Evolutionary conservation across 2,329 filamentous ascomycete genomes (phyloP), one percentile per base, ranked within the genome.

Genomic region (Trichoderma afroharzianum): DNA sequence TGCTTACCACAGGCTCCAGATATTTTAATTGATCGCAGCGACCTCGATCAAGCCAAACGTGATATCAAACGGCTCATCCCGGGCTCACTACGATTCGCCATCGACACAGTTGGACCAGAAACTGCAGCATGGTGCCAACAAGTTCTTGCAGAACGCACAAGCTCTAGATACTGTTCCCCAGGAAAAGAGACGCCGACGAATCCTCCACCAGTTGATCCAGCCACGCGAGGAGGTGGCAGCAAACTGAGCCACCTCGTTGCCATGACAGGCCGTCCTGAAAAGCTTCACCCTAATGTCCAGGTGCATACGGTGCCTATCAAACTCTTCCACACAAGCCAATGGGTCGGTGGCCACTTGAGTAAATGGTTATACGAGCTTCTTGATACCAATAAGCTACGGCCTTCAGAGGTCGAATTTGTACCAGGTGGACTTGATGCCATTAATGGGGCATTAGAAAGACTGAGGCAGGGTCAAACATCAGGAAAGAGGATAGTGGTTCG

Each of bases 351-450:
- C 3, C 55, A 71, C 32, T 12, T 71, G 39, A 71, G 70, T 26
- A 68, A 71, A 15, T 71, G 70, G 70, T 43, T 71, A 2, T 69
- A 71, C 6, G 70, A 71, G 30, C 43, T 71, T 2, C 70, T 71
- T 18, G 53, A 71, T 33, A 62, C 47, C 15, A 24, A 53, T 11
- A 63, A 36, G 39, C 14, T 71, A 12, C 64, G 39, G 3, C 63
- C 64, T 14, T 64, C 70, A 2, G 64, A 61, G 12, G 64, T 69
- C 3, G 63, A 69, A 18, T 58, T 59, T 12, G 30, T 71, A 18
- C 28, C 63, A 4, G 69, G 63, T 4, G 69, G 63, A 24, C 69
- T 71, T 4, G 69, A 32, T 15, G 69, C 63, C 7, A 59, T 71
- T 9, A 71, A 71, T 21, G 69, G 36, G 3, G 63, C 69, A n/a